These are phyloP conservation scores for Lipomyces chichibuensis DNA, from an alignment of 805 yeast species.

Conservation along the genomic window DNA sequence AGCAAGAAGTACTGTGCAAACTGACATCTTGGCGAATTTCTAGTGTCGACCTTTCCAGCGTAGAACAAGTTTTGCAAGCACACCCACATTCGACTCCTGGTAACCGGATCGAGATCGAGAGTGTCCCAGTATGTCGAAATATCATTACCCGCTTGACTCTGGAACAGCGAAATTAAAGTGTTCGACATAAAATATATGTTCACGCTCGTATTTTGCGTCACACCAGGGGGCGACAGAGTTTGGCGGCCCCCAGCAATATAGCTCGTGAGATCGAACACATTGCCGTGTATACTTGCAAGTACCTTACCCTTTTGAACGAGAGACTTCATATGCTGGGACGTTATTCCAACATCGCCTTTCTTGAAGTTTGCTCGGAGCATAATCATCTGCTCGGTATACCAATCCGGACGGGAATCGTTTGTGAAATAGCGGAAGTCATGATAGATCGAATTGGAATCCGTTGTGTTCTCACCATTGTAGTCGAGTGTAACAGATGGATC, in stretches of 20 bases:
- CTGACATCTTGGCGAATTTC: conserved; percentile 46
- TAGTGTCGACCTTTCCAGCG: conserved; percentile 48
- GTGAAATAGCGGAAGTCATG: conserved; percentile 49
- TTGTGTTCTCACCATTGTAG: conserved; percentile 40
- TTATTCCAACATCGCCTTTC: conserved; percentile 47
- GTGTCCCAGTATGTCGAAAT: conserved; percentile 40
- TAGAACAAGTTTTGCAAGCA: conserved; percentile 48
- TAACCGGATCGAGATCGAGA: conserved; percentile 38
- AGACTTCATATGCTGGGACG: conserved; percentile 41
- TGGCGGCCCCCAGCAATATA: conserved; percentile 46
- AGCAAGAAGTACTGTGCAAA: conserved; percentile 51
- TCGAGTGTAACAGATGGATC: conserved; percentile 42
- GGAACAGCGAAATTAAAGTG: conserved; percentile 43
- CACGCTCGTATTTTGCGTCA: conserved; percentile 35
- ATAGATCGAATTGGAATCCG: conserved; percentile 47
- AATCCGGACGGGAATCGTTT: conserved; percentile 49
- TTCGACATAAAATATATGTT: conserved; percentile 44
- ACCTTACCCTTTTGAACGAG: conserved; percentile 43
- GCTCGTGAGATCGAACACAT: conserved; percentile 47
- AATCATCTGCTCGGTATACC: conserved; percentile 48
- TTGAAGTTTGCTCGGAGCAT: conserved; percentile 44
- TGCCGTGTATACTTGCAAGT: conserved; percentile 45
- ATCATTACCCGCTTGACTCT: conserved; percentile 45
- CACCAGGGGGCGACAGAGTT: conserved; percentile 41
- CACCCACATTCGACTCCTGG: conserved; percentile 40